phyloP scores from a whole-genome alignment of 345 rosid genomes.

The Syzygium jambos region DNA sequence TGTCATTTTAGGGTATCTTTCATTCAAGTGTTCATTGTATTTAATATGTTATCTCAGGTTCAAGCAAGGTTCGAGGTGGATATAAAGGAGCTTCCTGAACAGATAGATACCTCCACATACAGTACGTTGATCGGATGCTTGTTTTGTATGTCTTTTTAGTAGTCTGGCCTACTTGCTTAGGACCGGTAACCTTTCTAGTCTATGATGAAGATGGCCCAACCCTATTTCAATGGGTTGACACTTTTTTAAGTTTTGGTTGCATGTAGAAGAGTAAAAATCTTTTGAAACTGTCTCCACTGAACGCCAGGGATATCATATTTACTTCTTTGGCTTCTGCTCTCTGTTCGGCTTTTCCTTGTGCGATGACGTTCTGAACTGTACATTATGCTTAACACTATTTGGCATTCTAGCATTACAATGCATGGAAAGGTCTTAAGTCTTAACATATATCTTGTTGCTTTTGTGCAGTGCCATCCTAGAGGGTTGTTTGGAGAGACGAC shows the following conservation, averaged over 20 bases:
- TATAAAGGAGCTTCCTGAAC: slow-evolving; percentile 95
- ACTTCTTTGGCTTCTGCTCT: neutral
- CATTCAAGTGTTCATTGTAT: neutral
- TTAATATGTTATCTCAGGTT: slow-evolving; percentile 33
- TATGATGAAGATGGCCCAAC: neutral
- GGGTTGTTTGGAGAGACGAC: slow-evolving; percentile 7
- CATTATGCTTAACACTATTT: neutral
- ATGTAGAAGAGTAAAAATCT: neutral
- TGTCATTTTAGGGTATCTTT: neutral
- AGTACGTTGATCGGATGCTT: slow-evolving; percentile 29
- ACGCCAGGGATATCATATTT: neutral
- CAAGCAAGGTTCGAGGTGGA: slow-evolving; percentile 97
- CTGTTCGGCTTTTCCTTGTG: neutral
- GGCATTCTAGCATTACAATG: neutral
- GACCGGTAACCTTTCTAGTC: neutral
- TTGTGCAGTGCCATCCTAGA: slow-evolving; percentile 18
- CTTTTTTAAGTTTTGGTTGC: neutral
- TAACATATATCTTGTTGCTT: neutral
- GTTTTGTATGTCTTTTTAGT: neutral
- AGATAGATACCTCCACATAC: slow-evolving; percentile 90
- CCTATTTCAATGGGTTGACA: neutral
- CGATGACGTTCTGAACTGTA: neutral
- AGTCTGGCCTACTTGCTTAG: neutral
- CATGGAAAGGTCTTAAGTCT: neutral
- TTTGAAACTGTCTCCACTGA: neutral